Evolutionary conservation across 768 basidiomycete genomes (phyloP).

Genomic region (Melanogaster broomeanus): DNA sequence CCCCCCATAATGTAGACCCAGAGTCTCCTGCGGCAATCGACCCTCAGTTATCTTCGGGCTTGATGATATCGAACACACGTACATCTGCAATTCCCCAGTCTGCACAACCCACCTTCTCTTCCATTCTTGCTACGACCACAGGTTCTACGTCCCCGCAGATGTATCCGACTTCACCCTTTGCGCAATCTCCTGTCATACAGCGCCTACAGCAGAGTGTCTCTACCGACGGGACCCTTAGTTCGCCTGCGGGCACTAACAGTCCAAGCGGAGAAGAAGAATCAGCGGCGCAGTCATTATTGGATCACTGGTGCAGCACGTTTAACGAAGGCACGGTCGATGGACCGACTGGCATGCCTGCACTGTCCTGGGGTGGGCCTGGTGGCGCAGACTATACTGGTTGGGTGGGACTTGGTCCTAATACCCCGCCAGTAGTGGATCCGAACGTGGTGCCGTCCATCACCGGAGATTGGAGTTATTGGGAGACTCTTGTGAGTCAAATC

Average conservation of each 20-base stretch:
- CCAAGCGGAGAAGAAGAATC: slow-evolving; percentile 73
- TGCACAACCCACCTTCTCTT: slow-evolving; percentile 20
- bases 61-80: slow-evolving; percentile 7
- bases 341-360: slow-evolving; percentile 42
- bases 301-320: slow-evolving; percentile 85
- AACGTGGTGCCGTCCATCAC: slow-evolving; percentile 52
- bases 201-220: slow-evolving; percentile 53
- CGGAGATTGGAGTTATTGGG: slow-evolving; percentile 82
- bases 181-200: slow-evolving; percentile 55
- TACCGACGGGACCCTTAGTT: slow-evolving; percentile 48
- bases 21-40: slow-evolving; percentile 14
- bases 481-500: slow-evolving; percentile 65
- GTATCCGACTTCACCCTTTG: slow-evolving; percentile 29
- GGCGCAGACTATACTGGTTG: slow-evolving; percentile 60
- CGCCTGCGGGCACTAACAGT: slow-evolving; percentile 68
- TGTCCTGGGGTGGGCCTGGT: slow-evolving; percentile 64
- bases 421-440: slow-evolving; percentile 41
- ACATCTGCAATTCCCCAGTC: slow-evolving; percentile 10
- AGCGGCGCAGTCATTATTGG: slow-evolving; percentile 73
- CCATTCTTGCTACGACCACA: slow-evolving; percentile 23
- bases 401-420: slow-evolving; percentile 46
- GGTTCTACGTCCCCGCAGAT: slow-evolving; percentile 21
- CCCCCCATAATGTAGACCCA: slow-evolving; percentile 12
- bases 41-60: slow-evolving; percentile 38
- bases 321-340: slow-evolving; percentile 63